Evolutionary conservation across 768 basidiomycete species (phyloP).

Genomic region (Fomitopsis serialis): DNA sequence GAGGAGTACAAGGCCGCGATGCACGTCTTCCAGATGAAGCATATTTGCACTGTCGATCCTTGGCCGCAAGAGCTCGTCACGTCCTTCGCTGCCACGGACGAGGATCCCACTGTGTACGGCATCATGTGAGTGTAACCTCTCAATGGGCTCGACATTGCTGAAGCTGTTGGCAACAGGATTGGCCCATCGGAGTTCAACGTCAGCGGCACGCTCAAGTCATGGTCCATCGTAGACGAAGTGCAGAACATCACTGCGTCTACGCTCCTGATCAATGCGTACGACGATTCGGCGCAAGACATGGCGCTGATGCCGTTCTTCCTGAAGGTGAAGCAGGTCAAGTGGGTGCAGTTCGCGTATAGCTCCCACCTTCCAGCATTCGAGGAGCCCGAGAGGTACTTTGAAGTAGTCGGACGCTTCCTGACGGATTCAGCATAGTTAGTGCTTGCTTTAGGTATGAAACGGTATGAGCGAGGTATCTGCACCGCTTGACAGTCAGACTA

Average conservation of each 20-base stretch:
- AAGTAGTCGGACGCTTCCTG: conserved; percentile 24
- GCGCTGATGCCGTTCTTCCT: conserved; percentile 27
- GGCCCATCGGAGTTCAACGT: conserved; percentile 26
- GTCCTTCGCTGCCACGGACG: conserved; percentile 18
- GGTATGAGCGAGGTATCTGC: too few relatives aligned
- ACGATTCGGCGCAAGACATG: conserved; percentile 35
- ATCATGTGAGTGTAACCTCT: conserved; percentile 24
- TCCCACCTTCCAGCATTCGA: conserved; percentile 28
- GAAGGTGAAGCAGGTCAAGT: conserved; percentile 25
- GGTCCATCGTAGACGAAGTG: conserved; percentile 22
- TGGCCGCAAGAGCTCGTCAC: conserved; percentile 23
- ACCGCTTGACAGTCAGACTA: too few relatives aligned
- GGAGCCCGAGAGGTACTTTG: conserved; percentile 26
- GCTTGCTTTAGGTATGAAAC: too few relatives aligned
- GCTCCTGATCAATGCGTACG: conserved; percentile 29
- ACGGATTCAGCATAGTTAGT: neutral
- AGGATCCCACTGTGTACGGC: conserved; percentile 32
- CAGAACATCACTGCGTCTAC: conserved; percentile 24
- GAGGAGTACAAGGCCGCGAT: conserved; percentile 39
- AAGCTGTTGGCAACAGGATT: conserved; percentile 18
- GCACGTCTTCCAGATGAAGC: conserved; percentile 32
- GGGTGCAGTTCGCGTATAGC: conserved; percentile 26
- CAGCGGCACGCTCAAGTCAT: conserved; percentile 20
- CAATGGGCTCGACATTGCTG: neutral
- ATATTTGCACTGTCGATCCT: conserved; percentile 39